Evolutionary conservation across 495 filamentous ascomycete species (phyloP).

Genomic region (Penicillium riverlandense): DNA sequence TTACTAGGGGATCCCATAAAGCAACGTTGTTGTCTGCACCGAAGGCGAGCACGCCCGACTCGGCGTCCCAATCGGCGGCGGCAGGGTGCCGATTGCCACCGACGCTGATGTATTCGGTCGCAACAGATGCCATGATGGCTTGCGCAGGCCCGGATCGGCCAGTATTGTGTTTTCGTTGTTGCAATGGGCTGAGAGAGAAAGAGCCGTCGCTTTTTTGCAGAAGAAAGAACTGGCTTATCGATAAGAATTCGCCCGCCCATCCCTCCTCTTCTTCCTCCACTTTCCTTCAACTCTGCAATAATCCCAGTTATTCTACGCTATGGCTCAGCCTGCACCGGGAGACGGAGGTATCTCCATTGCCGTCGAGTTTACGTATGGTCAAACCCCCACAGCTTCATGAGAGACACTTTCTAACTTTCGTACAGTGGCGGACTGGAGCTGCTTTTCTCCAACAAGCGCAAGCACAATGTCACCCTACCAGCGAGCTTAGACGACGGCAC

Average conservation of each 20-base stretch:
- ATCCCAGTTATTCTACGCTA: conserved; percentile 1
- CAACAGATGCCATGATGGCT: conserved; percentile 35
- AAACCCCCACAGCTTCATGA: background rate
- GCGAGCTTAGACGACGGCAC: conserved; percentile 47
- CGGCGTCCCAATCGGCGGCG: conserved; percentile 80
- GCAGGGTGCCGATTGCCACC: conserved; percentile 87
- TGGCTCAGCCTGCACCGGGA: conserved; percentile 4
- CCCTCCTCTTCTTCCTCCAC: conserved; percentile 1
- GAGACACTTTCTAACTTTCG: conserved; percentile 6
- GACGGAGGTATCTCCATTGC: conserved; percentile 40
- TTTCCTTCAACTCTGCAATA: background rate
- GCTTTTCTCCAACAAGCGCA: conserved; percentile 76
- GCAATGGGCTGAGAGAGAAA: background rate
- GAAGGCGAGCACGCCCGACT: conserved; percentile 71
- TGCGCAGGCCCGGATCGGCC: background rate
- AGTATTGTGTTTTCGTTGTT: background rate
- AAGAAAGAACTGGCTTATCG: conserved; percentile 34
- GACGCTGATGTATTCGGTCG: conserved; percentile 63
- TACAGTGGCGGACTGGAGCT: conserved; percentile 88
- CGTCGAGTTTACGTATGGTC: conserved; percentile 69
- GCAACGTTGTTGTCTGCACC: conserved; percentile 85
- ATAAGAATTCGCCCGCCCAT: conserved; percentile 22
- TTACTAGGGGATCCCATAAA: conserved; percentile 77
- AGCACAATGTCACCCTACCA: conserved; percentile 63
- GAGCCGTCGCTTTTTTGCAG: conserved; percentile 11